Evolutionary conservation across 495 filamentous ascomycete genomes (phyloP).

Genomic region (Schizothecium vesticola): DNA sequence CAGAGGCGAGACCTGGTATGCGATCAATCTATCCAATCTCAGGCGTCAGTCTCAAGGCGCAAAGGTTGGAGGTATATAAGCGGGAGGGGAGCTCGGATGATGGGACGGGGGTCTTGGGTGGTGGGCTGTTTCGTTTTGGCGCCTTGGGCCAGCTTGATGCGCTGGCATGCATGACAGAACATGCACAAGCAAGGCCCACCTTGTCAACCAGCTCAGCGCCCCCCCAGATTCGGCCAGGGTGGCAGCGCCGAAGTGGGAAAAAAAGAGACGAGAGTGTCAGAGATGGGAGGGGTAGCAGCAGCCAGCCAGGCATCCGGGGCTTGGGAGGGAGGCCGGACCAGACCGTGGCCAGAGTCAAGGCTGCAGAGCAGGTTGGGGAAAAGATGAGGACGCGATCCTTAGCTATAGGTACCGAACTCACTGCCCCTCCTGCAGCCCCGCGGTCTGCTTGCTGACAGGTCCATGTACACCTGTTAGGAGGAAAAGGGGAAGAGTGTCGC

Average conservation of each 20-base stretch:
- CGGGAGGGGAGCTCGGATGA: slow-evolving; percentile 31
- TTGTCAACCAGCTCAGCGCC: slow-evolving; percentile 33
- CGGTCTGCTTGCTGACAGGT: neutral
- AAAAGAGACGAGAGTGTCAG: slow-evolving; percentile 10
- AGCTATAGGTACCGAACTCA: neutral
- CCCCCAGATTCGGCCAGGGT: slow-evolving; percentile 22
- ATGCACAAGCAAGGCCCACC: slow-evolving; percentile 50
- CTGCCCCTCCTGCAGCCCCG: neutral
- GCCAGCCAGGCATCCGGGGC: slow-evolving; percentile 6
- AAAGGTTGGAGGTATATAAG: slow-evolving; percentile 27
- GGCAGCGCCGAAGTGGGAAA: slow-evolving; percentile 18
- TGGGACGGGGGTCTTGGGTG: slow-evolving; percentile 29
- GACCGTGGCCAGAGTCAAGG: slow-evolving; percentile 8
- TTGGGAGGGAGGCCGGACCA: slow-evolving; percentile 1
- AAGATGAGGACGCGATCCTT: neutral
- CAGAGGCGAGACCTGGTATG: neutral
- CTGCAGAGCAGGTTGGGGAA: slow-evolving; percentile 13
- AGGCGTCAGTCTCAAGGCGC: slow-evolving; percentile 37
- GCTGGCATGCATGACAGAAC: slow-evolving; percentile 56
- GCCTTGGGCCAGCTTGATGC: slow-evolving; percentile 48
- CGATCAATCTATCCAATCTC: slow-evolving; percentile 15
- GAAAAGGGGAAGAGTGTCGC: neutral
- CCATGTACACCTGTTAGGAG: neutral
- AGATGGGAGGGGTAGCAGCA: slow-evolving; percentile 5
- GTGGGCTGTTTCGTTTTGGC: slow-evolving; percentile 38